Evolutionary conservation across 2,329 filamentous ascomycete species (phyloP).

Genomic region (Bisporella sp.): DNA sequence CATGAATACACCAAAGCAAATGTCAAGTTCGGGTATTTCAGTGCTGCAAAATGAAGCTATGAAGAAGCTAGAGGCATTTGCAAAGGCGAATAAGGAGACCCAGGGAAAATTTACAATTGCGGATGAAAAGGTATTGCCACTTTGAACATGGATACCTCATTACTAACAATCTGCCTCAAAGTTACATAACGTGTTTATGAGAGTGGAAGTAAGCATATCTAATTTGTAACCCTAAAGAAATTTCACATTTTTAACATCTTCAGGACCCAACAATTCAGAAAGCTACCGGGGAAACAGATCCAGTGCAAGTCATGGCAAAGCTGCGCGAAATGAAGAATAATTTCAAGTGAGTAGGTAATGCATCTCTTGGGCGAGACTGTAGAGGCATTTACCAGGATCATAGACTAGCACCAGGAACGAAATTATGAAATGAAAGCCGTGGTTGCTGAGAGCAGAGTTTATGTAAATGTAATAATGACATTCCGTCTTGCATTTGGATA

Average conservation of each 20-base stretch:
- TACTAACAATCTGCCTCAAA: conserved; percentile 26
- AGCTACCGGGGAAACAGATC: conserved; percentile 71
- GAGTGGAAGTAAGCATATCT: conserved; percentile 55
- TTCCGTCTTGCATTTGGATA: too few relatives aligned
- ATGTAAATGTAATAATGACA: too few relatives aligned
- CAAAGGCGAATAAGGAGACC: conserved; percentile 74
- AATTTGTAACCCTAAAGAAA: too few relatives aligned
- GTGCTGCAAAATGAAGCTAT: conserved; percentile 71
- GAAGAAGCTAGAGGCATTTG: conserved; percentile 69
- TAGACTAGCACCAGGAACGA: too few relatives aligned
- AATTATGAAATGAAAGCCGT: too few relatives aligned
- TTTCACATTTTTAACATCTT: too few relatives aligned
- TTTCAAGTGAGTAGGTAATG: conserved; percentile 28
- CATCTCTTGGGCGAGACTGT: too few relatives aligned
- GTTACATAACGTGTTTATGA: conserved; percentile 97
- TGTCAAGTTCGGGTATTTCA: conserved; percentile 75
- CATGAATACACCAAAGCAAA: conserved; percentile 99
- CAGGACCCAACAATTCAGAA: conserved; percentile 80
- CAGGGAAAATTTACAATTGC: conserved; percentile 96
- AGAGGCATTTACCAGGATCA: too few relatives aligned
- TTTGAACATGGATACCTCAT: too few relatives aligned
- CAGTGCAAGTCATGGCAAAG: conserved; percentile 77
- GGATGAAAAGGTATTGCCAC: conserved; percentile 72
- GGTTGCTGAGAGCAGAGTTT: too few relatives aligned
- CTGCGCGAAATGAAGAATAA: conserved; percentile 85